These are phyloP conservation scores for Microsporum audouinii DNA, from an alignment of 2,329 filamentous ascomycete genomes.

Conservation along the genomic window DNA sequence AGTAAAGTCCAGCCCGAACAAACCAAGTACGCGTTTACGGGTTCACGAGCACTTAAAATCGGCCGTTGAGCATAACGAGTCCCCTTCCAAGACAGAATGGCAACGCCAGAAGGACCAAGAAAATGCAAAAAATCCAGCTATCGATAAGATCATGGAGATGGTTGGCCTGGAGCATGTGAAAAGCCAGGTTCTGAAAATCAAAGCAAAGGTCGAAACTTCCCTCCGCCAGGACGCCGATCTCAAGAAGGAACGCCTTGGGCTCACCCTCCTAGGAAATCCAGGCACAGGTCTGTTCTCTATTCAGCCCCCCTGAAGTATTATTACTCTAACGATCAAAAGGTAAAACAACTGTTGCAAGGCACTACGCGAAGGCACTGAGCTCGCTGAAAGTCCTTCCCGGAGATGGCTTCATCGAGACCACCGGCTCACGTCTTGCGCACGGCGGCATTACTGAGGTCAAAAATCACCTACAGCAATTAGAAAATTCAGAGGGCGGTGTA, in stretches of 20 bases:
- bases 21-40: conserved; percentile 2
- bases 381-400: conserved; percentile 54
- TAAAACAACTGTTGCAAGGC: conserved; percentile 64
- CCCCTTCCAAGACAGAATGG: conserved; percentile 44
- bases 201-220: conserved; percentile 49
- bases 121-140: conserved; percentile 38
- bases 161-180: conserved; percentile 63
- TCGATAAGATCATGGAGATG: conserved; percentile 59
- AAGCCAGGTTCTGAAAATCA: conserved; percentile 49
- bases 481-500: conserved; percentile 52
- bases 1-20: background rate
- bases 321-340: conserved; percentile 27
- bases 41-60: conserved; percentile 13
- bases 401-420: conserved; percentile 51
- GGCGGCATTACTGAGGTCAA: conserved; percentile 50
- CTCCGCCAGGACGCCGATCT: conserved; percentile 48
- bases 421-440: conserved; percentile 54
- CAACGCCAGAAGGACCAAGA: conserved; percentile 46
- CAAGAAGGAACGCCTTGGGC: conserved; percentile 49
- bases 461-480: conserved; percentile 45
- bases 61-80: conserved; percentile 16
- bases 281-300: conserved; percentile 48
- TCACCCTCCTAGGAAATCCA: conserved; percentile 58
- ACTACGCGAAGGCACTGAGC: conserved; percentile 56
- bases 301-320: background rate